Conservation (phyloP, 371 early-diverging fungal genomes). For the Parasitella parasitica region DNA sequence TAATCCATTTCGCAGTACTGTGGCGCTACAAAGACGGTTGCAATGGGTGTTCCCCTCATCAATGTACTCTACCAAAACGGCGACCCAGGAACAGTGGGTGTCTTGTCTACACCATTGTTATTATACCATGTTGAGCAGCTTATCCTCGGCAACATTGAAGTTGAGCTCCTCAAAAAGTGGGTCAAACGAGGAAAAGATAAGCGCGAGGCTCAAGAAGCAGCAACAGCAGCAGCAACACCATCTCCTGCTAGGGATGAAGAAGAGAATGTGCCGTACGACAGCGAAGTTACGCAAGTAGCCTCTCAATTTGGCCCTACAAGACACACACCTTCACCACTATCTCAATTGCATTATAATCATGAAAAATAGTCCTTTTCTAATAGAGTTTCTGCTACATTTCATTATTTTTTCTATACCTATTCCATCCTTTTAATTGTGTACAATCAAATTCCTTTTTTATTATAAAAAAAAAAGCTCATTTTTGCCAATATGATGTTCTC, state of each 20-base stretch:
- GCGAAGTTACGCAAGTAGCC: slow-evolving; percentile 15
- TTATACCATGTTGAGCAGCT: slow-evolving; percentile 77
- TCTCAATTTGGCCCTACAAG: slow-evolving; percentile 11
- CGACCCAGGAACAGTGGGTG: slow-evolving; percentile 57
- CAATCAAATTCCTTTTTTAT: not conserved
- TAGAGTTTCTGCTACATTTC: not conserved
- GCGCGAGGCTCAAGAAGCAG: not conserved
- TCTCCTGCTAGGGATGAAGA: slow-evolving; percentile 16
- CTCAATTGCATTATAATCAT: slow-evolving; percentile 8
- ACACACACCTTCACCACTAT: slow-evolving; percentile 20
- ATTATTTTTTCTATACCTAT: not conserved
- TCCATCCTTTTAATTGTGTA: not conserved
- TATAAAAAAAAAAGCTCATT: not conserved
- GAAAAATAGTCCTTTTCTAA: slow-evolving; percentile 4
- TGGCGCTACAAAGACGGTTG: slow-evolving; percentile 79
- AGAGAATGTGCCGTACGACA: slow-evolving; percentile 13
- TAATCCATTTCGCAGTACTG: too few species aligned
- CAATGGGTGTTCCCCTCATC: slow-evolving; percentile 78
- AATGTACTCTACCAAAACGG: slow-evolving; percentile 63
- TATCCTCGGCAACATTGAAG: slow-evolving; percentile 47
- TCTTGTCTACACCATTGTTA: slow-evolving; percentile 68
- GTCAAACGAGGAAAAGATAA: slow-evolving; percentile 13
- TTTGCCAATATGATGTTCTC: too few species aligned
- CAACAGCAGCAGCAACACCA: not conserved
- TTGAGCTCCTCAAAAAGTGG: slow-evolving; percentile 29